Percentiles rank a stretch among this genome's conserved stretches.
Conservation (phyloP, 1,284 basidiomycete genomes). For the Hymenochaete sp. region DNA sequence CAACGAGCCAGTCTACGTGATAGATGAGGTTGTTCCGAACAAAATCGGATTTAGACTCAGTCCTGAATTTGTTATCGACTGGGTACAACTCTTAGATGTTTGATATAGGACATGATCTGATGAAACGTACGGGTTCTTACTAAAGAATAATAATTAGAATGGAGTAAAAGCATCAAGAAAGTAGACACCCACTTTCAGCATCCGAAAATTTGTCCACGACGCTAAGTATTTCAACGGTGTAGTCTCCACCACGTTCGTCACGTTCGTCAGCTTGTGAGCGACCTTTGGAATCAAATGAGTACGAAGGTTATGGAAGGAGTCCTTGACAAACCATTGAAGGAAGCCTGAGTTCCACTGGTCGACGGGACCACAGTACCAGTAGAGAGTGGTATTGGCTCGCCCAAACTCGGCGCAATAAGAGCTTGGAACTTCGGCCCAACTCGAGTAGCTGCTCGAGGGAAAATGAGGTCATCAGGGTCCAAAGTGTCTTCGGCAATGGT, state of each 20-base stretch:
- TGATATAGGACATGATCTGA: too few relatives aligned
- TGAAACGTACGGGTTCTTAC: constrained; percentile 47
- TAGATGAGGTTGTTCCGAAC: constrained; percentile 39
- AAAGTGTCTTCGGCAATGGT: constrained; percentile 89
- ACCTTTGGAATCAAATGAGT: constrained; percentile 2
- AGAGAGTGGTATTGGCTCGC: constrained; percentile 22
- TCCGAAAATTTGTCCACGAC: constrained; percentile 52
- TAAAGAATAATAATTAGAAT: constrained; percentile 25
- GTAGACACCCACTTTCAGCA: constrained; percentile 46
- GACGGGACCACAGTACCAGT: not conserved
- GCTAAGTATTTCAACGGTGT: constrained; percentile 64
- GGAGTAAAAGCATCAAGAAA: constrained; percentile 19
- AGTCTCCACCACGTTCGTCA: constrained; percentile 62
- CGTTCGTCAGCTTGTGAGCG: constrained; percentile 27
- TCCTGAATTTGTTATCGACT: too few relatives aligned
- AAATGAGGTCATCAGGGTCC: constrained; percentile 91
- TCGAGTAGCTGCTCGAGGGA: constrained; percentile 83
- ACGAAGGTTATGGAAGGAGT: not conserved
- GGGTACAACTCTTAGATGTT: too few relatives aligned
- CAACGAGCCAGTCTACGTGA: constrained; percentile 72
- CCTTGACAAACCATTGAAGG: not conserved
- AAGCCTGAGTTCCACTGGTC: not conserved
- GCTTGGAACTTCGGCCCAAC: constrained; percentile 85
- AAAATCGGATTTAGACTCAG: too few relatives aligned
- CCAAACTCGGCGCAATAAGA: constrained; percentile 44